Evolutionary conservation across 495 filamentous ascomycete genomes (phyloP).

Genomic region (Pseudotulostoma volvatum): DNA sequence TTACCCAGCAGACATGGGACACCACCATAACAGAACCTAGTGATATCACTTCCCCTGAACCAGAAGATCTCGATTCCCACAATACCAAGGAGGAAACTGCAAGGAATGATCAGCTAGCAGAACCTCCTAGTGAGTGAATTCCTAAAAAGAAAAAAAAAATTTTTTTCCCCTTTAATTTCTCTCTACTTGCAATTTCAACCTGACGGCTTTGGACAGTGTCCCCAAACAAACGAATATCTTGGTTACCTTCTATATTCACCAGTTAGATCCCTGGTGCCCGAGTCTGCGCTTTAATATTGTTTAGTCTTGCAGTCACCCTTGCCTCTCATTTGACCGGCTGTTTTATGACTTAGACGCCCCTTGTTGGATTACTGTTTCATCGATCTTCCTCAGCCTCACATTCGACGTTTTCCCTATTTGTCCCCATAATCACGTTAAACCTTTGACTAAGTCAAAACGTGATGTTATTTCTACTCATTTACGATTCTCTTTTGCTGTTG

Average conservation of each 20-base stretch:
- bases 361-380: too few species aligned
- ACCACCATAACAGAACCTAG: background rate
- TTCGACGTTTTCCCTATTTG: too few species aligned
- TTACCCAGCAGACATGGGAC: background rate
- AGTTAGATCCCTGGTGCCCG: slow-evolving; percentile 1
- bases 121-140: slow-evolving; percentile 5
- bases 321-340: background rate
- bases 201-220: slow-evolving; percentile 5
- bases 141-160: too few species aligned
- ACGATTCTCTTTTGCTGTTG: too few species aligned
- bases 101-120: slow-evolving; percentile 3
- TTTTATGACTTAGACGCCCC: background rate
- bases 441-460: too few species aligned
- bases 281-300: too few species aligned
- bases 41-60: background rate
- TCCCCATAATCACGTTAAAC: too few species aligned
- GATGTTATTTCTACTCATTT: too few species aligned
- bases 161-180: background rate
- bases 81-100: slow-evolving; percentile 1
- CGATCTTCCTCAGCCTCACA: too few species aligned
- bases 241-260: slow-evolving; percentile 18
- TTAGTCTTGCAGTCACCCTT: background rate
- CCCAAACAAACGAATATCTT: slow-evolving; percentile 12
- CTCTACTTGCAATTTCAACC: background rate
- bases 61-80: background rate